phyloP scores from a whole-genome alignment of 257 asterid genomes.

The Echium plantagineum region DNA sequence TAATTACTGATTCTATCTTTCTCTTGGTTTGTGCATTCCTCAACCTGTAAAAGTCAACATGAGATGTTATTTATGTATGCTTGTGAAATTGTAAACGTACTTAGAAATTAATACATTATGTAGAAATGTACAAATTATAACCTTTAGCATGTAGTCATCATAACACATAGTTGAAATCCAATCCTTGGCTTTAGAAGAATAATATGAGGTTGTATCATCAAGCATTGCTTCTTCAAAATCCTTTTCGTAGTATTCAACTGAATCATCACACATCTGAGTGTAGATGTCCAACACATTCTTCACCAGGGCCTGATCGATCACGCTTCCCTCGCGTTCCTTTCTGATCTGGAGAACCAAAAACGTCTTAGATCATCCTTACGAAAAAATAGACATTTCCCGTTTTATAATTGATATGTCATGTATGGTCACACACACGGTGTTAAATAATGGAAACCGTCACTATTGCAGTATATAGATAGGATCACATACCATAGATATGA shows the following conservation, averaged over 20 bases:
- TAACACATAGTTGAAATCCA: constrained; percentile 22
- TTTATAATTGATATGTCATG: no score
- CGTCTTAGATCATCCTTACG: not conserved
- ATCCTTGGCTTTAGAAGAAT: constrained; percentile 18
- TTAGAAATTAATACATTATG: no score
- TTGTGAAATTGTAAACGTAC: no score
- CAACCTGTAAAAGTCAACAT: constrained; percentile 12
- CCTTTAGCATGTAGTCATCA: constrained; percentile 27
- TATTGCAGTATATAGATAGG: no score
- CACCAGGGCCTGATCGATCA: constrained; percentile 19
- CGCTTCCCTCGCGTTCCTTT: constrained; percentile 26
- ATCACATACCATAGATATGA: constrained; percentile 30
- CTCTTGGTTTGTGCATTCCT: constrained; percentile 26
- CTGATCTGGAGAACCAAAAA: constrained; percentile 15
- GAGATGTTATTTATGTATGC: not conserved
- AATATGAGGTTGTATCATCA: constrained; percentile 23
- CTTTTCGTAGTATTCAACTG: constrained; percentile 15
- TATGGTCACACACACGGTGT: no score
- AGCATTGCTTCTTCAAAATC: constrained; percentile 31
- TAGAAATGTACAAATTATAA: not conserved
- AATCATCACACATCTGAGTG: constrained; percentile 19
- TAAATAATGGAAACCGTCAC: no score
- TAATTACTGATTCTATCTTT: constrained; percentile 17
- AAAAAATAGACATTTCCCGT: no score
- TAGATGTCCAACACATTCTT: constrained; percentile 25